Base-by-base conservation (phyloP, 2,329 filamentous ascomycete species). In the Talaromyces sp. region DNA sequence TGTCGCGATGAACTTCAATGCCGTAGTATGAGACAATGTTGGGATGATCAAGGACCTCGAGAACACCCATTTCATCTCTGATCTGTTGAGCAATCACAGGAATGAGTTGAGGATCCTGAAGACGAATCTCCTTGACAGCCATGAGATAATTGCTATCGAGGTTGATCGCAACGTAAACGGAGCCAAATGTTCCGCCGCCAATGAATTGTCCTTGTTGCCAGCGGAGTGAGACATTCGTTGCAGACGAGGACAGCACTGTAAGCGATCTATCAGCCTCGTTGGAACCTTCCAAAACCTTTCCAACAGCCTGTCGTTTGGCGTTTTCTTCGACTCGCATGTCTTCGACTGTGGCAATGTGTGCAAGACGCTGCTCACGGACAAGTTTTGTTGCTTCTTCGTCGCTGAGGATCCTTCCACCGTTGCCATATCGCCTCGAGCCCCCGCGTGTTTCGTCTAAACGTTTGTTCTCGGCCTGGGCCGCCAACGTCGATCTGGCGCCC, bases 141-240 rank as follows among this genome's bases (percentile, higher is more conserved):
- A 99, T 98, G 65, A 98, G 79, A 72, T 96, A 92, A 63, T 93
- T 93, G 28, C 92, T 93, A 78, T 99, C 96, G 59, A 99, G 82
- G 72, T 99, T 97, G 85, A 98, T 96, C 37, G 93, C 95, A 37
- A 92, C 92, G 72, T 99, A 99, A 11, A 99, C 95, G 60, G 93
- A 96, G 66, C 95, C 95, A 77, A 99, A 99, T 0, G 93, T 97
- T 68, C 95, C 95, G 59, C 95, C 93, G 58, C 95, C 95, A 48
- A 99, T 92, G 73, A 96, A 99, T 70, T 96, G 92, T n/a, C 95
- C 95, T 81, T 97, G 95, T 75, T 98, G 95, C 95, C 95, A 99
- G 66, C 95, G 88, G 79, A 98, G 86, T 50, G 91, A 96, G 63
- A 98, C 90, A 73, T 98, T 98, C 23, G 92, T 96, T 14, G 93